Evolutionary conservation across 805 yeast species (phyloP), one percentile per base, ranked within the genome.

Genomic region (Schwanniomyces vanrijiae): DNA sequence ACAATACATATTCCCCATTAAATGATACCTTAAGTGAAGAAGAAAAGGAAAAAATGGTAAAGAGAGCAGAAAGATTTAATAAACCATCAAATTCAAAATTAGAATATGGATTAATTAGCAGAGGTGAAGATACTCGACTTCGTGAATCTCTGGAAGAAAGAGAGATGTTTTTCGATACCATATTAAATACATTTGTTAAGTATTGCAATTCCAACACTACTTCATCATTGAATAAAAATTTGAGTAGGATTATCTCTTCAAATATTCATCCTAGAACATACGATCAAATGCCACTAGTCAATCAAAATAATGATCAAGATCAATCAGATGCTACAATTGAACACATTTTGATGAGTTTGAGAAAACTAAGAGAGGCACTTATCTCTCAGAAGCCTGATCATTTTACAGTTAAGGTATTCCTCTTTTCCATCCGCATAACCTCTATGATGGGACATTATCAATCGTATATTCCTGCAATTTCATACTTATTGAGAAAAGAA

Each of bases 291-390:
- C 18, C 22, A 18, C 6, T 14, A 11, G 22, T 5, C 5, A n/a
- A 28, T 5, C 29, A 34, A 33, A 16, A 24, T n/a, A 25, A 19
- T 10, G 9, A 25, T 8, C 29, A 37, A 37, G n/a, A 10, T 2
- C 25, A 40, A 40, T 26, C 38, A 31, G 43, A 40, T 38, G 14
- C 44, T 45, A 43, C 60, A 1, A 54, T 63, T 29, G 69, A 66
- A 31, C 50, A 61, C 7, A 62, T 68, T 1, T 55, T 71, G 22
- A 28, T 49, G 2, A 63, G 67, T 10, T 55, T 73, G 24, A 59
- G 88, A 34, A 81, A 81, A 47, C 64, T 83, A 14, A 58, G 88
- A 38, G 88, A 83, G 55, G 78, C 85, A 7, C 55, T 82, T 28
- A 58, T 83, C 16, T 56, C 66, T n/a, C 45, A 59, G 4, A 51